Evolutionary conservation across 2,329 filamentous ascomycete genomes (phyloP).

Genomic region (Fusarium chuoi): DNA sequence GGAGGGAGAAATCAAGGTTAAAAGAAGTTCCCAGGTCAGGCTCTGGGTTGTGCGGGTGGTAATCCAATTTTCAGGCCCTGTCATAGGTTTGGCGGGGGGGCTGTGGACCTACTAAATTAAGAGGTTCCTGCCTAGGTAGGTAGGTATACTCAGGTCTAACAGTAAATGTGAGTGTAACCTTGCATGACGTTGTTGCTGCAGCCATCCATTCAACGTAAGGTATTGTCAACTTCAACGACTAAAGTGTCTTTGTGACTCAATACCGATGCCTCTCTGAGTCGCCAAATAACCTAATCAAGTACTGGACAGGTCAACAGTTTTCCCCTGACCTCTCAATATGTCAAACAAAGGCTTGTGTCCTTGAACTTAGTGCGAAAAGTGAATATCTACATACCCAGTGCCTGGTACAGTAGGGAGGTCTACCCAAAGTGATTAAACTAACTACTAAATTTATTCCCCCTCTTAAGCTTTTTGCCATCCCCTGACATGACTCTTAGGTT

Average conservation of each 20-base stretch:
- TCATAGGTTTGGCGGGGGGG: slow-evolving; percentile 41
- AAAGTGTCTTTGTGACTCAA: not conserved
- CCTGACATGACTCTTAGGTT: not conserved
- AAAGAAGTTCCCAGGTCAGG: slow-evolving; percentile 29
- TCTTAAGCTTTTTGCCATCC: not conserved
- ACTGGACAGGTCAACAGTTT: no score
- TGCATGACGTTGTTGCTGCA: slow-evolving; percentile 17
- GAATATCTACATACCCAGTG: no score
- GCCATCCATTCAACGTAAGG: not conserved
- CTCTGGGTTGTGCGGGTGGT: slow-evolving; percentile 31
- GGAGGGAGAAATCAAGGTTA: slow-evolving; percentile 22
- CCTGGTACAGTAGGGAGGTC: not conserved
- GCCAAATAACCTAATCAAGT: no score
- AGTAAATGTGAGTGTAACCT: not conserved
- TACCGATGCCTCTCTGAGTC: not conserved
- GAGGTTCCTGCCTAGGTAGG: no score
- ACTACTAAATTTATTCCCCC: no score
- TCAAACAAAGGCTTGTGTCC: no score
- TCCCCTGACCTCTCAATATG: no score
- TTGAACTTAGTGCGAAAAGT: no score
- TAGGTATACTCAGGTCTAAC: not conserved
- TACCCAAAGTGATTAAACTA: not conserved
- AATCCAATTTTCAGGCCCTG: slow-evolving; percentile 36
- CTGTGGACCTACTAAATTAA: slow-evolving; percentile 36
- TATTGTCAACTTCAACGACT: not conserved